These are phyloP conservation scores for Gracilaria gracilis DNA, from an alignment of 23 red algal genomes.

Conservation along the genomic window DNA sequence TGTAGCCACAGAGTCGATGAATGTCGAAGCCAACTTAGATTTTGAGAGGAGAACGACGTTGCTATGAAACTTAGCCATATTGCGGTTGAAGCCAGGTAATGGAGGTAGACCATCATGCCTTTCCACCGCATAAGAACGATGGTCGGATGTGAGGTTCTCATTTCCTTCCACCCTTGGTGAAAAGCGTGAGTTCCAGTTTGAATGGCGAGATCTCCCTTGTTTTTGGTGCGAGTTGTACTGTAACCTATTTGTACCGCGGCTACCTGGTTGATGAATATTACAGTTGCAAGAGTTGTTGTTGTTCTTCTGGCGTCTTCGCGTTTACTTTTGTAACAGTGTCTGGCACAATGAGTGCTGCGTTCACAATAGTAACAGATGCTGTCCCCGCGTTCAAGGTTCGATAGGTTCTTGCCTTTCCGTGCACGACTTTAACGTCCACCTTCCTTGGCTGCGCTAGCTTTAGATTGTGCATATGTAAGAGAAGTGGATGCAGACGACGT, in stretches of 20 bases:
- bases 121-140: background rate
- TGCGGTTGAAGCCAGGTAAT: background rate
- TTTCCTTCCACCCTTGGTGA: background rate
- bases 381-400: background rate
- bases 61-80: background rate
- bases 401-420: too few species aligned
- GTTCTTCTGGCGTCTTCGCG: too few species aligned
- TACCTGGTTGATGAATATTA: too few species aligned
- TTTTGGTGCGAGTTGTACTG: too few species aligned
- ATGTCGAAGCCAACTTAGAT: background rate
- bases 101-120: background rate
- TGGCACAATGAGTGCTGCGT: background rate
- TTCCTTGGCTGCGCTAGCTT: background rate
- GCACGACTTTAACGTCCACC: too few species aligned
- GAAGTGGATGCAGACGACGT: background rate
- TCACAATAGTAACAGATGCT: background rate
- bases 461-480: background rate
- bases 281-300: too few species aligned
- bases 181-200: background rate
- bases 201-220: too few species aligned
- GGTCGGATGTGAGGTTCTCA: background rate
- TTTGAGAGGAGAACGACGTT: background rate
- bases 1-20: slow-evolving; percentile 15
- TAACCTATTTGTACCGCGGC: too few species aligned
- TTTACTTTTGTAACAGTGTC: background rate